Evolutionary conservation across 768 basidiomycete genomes (phyloP), one percentile per base, ranked within the genome.

Genomic region (Xerocomellus amylosporus): DNA sequence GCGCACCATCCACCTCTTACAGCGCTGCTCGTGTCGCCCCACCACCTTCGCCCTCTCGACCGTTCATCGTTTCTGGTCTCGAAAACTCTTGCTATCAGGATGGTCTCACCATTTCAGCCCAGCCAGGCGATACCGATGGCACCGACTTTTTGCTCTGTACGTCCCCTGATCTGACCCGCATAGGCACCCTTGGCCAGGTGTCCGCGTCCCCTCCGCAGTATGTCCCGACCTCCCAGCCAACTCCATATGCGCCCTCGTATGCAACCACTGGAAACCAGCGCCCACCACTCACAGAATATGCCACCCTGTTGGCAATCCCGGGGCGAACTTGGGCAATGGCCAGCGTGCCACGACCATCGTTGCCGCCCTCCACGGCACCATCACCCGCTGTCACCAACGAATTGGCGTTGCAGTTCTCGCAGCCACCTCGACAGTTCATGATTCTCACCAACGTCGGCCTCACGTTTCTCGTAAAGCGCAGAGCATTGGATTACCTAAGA

Each of bases 321-420:
- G 93, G 93, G 2, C 75, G 85, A 58, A 90, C 90, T 8, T 93
- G 91, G 90, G 88, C 86, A 24, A 86, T 92, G 75, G 86, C 87
- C 4, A 74, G 80, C 19, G 76, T 87, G 36, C 74, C 76, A 4
- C 73, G 68, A 24, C 59, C 58, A 19, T 58, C 67, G 8, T 56
- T 71, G 2, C 55, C 68, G 0, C 76, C 81, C 13, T 67, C 69
- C 34, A 57, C 70, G 1, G 62, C 69, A 8, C 80, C 84, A 28
- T 71, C 75, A 2, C 84, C 86, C 13, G 73, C 79, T 2, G 72
- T 80, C 31, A 84, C 80, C 46, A 93, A 94, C 64, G 93, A 96
- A 72, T 75, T 96, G 38, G 88, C 87, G 0, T 81, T 83, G 19
- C 91, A 95, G 67, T 87, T 89, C 63, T 83, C 82, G n/a, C 84